phyloP scores from a whole-genome alignment of 2,329 filamentous ascomycete species.

The Pseudogymnoascus sp. region DNA sequence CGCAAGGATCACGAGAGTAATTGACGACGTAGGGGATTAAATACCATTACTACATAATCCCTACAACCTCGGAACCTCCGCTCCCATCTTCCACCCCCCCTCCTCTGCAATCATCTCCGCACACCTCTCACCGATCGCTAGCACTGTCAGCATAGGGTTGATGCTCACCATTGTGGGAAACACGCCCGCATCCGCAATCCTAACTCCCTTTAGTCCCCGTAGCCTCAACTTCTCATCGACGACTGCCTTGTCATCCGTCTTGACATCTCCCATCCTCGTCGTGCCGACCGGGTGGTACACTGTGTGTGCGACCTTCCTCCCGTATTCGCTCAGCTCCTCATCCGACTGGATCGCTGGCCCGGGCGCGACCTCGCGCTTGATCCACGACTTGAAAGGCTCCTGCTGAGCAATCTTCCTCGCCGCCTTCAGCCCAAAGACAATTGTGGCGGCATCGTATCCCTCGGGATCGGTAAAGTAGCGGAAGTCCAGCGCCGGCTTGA shows the following conservation, averaged over 20 bases:
- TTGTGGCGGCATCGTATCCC: constrained; percentile 45
- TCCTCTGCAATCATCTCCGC: constrained; percentile 77
- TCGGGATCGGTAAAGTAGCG: constrained; percentile 48
- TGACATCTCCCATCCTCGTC: constrained; percentile 78
- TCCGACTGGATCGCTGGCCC: constrained; percentile 52
- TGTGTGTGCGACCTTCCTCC: constrained; percentile 72
- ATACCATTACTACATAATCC: not conserved
- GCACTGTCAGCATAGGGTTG: constrained; percentile 86
- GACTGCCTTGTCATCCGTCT: constrained; percentile 63
- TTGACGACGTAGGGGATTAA: too few relatives aligned
- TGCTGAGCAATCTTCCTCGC: constrained; percentile 30
- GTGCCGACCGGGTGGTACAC: constrained; percentile 87
- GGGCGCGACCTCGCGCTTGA: constrained; percentile 34
- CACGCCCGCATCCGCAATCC: constrained; percentile 79
- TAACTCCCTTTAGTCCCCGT: constrained; percentile 61
- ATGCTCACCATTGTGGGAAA: constrained; percentile 82
- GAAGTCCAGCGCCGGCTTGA: constrained; percentile 45
- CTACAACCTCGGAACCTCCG: constrained; percentile 24
- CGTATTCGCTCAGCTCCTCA: constrained; percentile 75
- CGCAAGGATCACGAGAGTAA: too few relatives aligned
- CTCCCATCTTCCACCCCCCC: constrained; percentile 49
- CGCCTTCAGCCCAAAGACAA: constrained; percentile 34
- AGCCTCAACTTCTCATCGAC: constrained; percentile 71
- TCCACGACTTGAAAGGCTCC: constrained; percentile 34
- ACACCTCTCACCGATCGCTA: constrained; percentile 73